Percentiles rank a stretch among this genome's conserved stretches.
phyloP scores from a whole-genome alignment of 495 filamentous ascomycete species.

The Hamigera avellanea region DNA sequence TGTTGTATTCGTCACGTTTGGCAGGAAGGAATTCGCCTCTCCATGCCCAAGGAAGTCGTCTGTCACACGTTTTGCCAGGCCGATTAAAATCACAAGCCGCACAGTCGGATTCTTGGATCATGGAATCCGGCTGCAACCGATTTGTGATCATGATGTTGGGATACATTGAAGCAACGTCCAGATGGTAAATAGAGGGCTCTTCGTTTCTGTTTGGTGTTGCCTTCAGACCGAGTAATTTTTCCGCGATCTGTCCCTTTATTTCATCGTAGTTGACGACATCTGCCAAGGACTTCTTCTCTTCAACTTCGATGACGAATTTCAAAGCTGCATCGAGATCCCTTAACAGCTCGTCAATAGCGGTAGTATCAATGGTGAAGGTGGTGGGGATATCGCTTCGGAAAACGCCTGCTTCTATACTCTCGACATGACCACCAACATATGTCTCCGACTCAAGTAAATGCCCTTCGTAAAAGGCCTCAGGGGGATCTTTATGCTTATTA shows the following conservation, averaged over 20 bases:
- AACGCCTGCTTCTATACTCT: slow-evolving; percentile 97
- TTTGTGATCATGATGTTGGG: slow-evolving; percentile 99
- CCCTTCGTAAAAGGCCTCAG: slow-evolving; percentile 92
- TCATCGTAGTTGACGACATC: slow-evolving; percentile 92
- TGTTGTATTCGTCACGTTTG: slow-evolving; percentile 96
- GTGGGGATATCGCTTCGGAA: slow-evolving; percentile 93
- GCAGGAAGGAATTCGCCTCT: slow-evolving; percentile 94
- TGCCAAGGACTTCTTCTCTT: slow-evolving; percentile 87
- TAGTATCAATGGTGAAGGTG: slow-evolving; percentile 78
- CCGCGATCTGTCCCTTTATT: slow-evolving; percentile 71
- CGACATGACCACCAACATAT: slow-evolving; percentile 96
- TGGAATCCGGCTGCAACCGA: slow-evolving; percentile 91
- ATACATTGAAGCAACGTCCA: slow-evolving; percentile 99
- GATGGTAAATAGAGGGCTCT: slow-evolving; percentile 87
- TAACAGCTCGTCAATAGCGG: slow-evolving; percentile 80
- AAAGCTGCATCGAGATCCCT: slow-evolving; percentile 81
- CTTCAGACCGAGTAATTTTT: slow-evolving; percentile 62
- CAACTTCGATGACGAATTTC: slow-evolving; percentile 81
- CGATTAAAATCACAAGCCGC: slow-evolving; percentile 98
- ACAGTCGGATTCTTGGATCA: slow-evolving; percentile 93
- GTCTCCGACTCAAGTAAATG: slow-evolving; percentile 94
- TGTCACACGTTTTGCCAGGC: slow-evolving; percentile 93
- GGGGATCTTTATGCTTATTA: slow-evolving; percentile 88
- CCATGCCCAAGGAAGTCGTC: slow-evolving; percentile 94
- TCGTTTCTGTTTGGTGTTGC: slow-evolving; percentile 71